These are phyloP conservation scores for Pythium rishiriense DNA, from an alignment of 352 stramenopile genomes.

Conservation along the genomic window DNA sequence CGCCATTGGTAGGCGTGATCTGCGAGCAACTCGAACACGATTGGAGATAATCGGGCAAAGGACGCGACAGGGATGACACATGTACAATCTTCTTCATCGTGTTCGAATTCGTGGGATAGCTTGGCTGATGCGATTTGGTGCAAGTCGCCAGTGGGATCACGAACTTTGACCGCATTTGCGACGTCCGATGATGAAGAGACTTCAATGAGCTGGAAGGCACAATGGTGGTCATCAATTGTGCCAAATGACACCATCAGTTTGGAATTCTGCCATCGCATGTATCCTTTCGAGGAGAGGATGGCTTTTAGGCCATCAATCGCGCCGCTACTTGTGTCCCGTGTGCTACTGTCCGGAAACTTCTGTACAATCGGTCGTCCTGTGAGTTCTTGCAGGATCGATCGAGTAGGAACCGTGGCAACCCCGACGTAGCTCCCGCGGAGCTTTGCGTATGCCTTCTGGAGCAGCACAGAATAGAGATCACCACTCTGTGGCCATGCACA, in stretches of 20 bases:
- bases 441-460: slow-evolving; percentile 69
- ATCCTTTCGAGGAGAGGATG: not conserved
- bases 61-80: not conserved
- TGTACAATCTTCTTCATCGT: not conserved
- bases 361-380: slow-evolving; percentile 19
- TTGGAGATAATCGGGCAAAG: not conserved
- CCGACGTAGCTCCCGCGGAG: slow-evolving; percentile 42
- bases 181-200: not conserved
- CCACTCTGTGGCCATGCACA: slow-evolving; percentile 23
- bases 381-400: slow-evolving; percentile 43
- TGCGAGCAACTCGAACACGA: not conserved
- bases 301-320: not conserved
- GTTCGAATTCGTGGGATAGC: not conserved
- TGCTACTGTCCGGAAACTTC: not conserved
- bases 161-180: not conserved
- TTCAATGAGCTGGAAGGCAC: slow-evolving; percentile 27
- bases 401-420: slow-evolving; percentile 26
- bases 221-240: slow-evolving; percentile 26
- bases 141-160: not conserved
- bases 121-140: not conserved
- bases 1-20: slow-evolving; percentile 6
- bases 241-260: slow-evolving; percentile 30
- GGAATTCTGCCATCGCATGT: not conserved
- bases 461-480: slow-evolving; percentile 38
- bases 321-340: not conserved